Percentiles rank a stretch among this genome's conserved stretches.
Evolutionary conservation across 768 basidiomycete species (phyloP).

Genomic region (Boletus huronensis): DNA sequence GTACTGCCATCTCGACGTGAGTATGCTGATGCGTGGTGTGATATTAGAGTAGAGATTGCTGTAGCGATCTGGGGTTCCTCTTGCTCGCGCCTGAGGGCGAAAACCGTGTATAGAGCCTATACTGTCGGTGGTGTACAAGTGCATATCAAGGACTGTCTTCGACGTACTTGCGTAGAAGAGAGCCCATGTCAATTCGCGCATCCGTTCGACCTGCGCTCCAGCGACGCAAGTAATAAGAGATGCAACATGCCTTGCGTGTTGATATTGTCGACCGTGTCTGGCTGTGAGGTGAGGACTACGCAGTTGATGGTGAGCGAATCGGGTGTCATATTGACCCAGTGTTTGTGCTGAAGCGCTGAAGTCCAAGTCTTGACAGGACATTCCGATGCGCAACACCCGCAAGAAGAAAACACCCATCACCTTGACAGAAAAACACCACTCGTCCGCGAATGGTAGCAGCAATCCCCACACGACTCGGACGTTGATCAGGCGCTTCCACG

Average conservation of each 20-base stretch:
- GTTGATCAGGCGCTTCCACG: conserved; percentile 78
- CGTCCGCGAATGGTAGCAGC: conserved; percentile 33
- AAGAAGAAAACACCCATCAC: conserved; percentile 50
- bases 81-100: neutral
- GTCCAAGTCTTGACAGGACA: neutral
- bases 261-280: neutral
- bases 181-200: neutral
- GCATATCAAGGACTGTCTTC: neutral
- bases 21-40: neutral
- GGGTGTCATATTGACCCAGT: too few species aligned
- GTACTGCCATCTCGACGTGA: neutral
- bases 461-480: conserved; percentile 62
- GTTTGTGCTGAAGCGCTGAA: too few species aligned
- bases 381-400: conserved; percentile 40
- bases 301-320: too few species aligned
- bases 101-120: neutral
- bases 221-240: neutral
- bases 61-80: neutral
- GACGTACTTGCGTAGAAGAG: neutral
- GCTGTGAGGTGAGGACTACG: too few species aligned
- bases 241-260: neutral
- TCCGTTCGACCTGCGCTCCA: neutral
- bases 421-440: conserved; percentile 4
- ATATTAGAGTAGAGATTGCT: neutral
- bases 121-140: neutral